Evolutionary conservation across 2,329 filamentous ascomycete genomes (phyloP).

Genomic region (Neopestalotiopsis sp.): DNA sequence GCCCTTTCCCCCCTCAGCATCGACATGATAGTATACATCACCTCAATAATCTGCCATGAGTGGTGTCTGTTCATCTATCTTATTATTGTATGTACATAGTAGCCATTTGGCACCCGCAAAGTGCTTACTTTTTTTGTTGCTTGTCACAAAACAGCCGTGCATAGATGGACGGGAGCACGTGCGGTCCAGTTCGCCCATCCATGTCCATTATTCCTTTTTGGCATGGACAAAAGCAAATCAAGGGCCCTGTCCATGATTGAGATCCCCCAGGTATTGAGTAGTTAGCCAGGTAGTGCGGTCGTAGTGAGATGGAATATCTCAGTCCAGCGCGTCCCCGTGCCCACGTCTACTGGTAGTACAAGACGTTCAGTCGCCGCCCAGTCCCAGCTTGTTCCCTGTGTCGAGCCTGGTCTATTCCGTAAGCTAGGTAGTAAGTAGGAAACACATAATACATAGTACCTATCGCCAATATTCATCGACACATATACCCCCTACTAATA

Average conservation of each 20-base stretch:
- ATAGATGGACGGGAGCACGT: neutral
- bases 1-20: neutral
- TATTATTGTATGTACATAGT: neutral
- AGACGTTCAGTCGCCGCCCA: neutral
- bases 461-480: neutral
- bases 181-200: neutral
- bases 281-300: neutral
- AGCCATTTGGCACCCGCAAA: neutral
- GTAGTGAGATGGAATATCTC: neutral
- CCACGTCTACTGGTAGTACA: too few species aligned
- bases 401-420: neutral
- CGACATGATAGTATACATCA: neutral
- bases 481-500: neutral
- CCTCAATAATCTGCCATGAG: too few species aligned
- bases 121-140: constrained; percentile 1
- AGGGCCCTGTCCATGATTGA: neutral
- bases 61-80: neutral
- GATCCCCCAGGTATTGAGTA: neutral
- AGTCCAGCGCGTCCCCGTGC: too few species aligned
- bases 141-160: neutral
- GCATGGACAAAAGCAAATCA: neutral
- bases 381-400: neutral
- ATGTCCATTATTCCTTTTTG: neutral
- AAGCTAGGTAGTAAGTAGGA: neutral
- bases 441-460: neutral